Percentiles rank a stretch among this genome's conserved stretches.
These are phyloP conservation scores for Cercospora janseana DNA, from an alignment of 2,329 filamentous ascomycete species.

Conservation along the genomic window DNA sequence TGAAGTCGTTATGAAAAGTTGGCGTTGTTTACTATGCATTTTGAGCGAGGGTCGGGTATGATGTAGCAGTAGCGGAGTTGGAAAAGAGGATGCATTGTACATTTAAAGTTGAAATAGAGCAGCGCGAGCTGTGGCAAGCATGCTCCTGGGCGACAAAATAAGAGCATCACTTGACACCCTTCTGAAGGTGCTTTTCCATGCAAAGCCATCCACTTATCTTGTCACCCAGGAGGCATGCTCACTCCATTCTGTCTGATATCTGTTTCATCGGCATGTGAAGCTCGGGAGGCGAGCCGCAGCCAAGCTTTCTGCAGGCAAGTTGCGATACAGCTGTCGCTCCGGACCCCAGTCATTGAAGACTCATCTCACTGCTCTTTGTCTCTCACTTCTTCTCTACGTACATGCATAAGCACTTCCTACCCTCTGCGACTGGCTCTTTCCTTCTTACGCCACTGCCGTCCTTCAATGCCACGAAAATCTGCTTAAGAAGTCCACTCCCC, in stretches of 20 bases:
- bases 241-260: no score
- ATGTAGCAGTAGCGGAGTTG: conserved; percentile 8
- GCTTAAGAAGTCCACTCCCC: conserved; percentile 1
- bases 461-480: background rate
- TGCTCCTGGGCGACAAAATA: no score
- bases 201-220: no score
- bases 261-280: conserved; percentile 2
- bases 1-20: conserved; percentile 18
- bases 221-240: no score
- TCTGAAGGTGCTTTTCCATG: no score
- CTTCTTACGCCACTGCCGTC: background rate
- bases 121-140: background rate
- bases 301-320: conserved; percentile 1
- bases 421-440: background rate
- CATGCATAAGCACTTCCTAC: conserved; percentile 3
- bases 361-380: conserved; percentile 6
- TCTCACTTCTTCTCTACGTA: background rate
- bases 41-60: conserved; percentile 6
- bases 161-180: no score
- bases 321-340: conserved; percentile 2
- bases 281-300: background rate
- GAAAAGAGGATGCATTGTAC: background rate
- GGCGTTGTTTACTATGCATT: background rate
- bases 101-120: background rate
- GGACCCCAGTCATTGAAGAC: conserved; percentile 3